A percentile compares a stretch with the other conserved stretches of the same genome.
Conservation (phyloP, 768 basidiomycete species). For the Postia placenta region DNA sequence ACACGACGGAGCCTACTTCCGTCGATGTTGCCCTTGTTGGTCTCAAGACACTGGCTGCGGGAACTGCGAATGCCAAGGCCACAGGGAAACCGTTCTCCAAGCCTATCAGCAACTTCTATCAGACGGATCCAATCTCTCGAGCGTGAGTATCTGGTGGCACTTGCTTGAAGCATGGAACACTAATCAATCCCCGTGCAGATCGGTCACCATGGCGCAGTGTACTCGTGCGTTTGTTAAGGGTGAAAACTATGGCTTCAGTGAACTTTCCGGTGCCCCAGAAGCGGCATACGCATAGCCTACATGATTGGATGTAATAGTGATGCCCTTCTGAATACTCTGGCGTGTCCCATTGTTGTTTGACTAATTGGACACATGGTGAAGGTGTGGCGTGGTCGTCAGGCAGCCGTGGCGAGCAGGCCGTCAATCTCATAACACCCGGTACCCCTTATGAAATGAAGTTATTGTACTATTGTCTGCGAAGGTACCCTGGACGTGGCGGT, state of each 20-base stretch:
- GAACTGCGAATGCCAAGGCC: conserved; percentile 49
- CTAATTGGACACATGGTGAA: neutral
- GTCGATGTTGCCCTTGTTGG: conserved; percentile 66
- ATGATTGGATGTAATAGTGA: conserved; percentile 11
- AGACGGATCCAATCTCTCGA: conserved; percentile 92
- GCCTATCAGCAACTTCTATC: conserved; percentile 90
- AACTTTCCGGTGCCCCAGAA: conserved; percentile 37
- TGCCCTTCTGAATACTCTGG: conserved; percentile 1
- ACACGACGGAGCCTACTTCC: conserved; percentile 72
- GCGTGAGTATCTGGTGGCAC: conserved; percentile 50
- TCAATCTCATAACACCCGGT: too few species aligned
- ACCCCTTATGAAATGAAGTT: too few species aligned
- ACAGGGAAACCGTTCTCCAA: conserved; percentile 61
- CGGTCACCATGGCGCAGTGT: conserved; percentile 96
- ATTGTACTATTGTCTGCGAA: too few species aligned
- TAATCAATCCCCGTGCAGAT: conserved; percentile 35
- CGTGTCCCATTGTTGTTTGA: neutral
- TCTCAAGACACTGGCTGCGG: conserved; percentile 48
- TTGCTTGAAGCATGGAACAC: neutral
- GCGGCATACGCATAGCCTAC: conserved; percentile 36
- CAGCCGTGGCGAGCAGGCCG: too few species aligned
- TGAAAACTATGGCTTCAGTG: conserved; percentile 54
- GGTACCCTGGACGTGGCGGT: too few species aligned
- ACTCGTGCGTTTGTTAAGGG: conserved; percentile 80
- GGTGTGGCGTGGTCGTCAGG: too few species aligned